Evolutionary conservation across 2,329 filamentous ascomycete species (phyloP), one percentile per base, ranked within the genome.

Genomic region (Sporothrix brasiliensis): DNA sequence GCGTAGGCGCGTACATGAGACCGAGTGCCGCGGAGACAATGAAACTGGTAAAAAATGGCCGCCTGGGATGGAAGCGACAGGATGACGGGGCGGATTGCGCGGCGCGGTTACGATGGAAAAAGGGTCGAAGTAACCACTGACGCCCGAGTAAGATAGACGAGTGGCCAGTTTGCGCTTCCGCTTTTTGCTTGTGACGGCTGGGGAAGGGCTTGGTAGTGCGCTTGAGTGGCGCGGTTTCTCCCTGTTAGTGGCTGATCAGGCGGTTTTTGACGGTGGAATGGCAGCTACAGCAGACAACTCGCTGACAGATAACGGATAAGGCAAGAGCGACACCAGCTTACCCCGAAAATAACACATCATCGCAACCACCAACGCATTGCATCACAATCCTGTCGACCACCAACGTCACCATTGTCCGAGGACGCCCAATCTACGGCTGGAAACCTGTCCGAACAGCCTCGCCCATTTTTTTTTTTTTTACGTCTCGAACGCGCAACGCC

Each of bases 341-440:
- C 66, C 52, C 30, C 58, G 70, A 72, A 72, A 70, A 70, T 70
- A 69, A 72, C 71, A 72, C 71, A 56, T 72, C 52, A 66, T 67
- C 53, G 49, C 41, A 68, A 68, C 56, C 50, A 58, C 49, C 5
- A 65, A 47, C 27, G 21, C 68, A 65, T 56, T 21, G 39, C 30
- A 66, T 66, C 19, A 39, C 44, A 16, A 19, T 49, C 3, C 24
- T 24, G 9, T 50, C 41, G 7, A 50, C 24, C 9, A 19, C 44
- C 61, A 65, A n/a, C 27, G 44, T 34, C 44, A 34, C 14, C 44
- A 50, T 1, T 19, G 24, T 7, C 19, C 30, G 61, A 11, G 24
- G 6, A 21, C 44, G 16, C 44, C 44, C 24, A 50, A 11, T 16
- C 39, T 3, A 47, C 21, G 39, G 39, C 13, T 44, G 58, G 16